Evolutionary conservation across 441 rosid species (phyloP), one percentile per base, ranked within the genome.

Genomic region (Brassica balearica): DNA sequence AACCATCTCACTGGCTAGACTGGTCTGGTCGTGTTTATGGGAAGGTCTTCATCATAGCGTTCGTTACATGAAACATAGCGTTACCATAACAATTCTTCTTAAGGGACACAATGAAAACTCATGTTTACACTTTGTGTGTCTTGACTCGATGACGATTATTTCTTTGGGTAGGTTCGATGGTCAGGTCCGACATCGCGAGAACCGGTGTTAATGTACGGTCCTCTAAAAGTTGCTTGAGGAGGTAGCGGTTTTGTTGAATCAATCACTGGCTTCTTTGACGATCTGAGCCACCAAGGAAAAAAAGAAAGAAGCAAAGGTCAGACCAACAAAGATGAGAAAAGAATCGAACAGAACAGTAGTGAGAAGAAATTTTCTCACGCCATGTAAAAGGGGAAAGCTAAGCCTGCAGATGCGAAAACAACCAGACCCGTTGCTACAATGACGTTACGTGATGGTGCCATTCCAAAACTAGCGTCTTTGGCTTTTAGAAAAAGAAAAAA

Each of bases 181-280:
- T 95, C 97, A 46, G 97, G 99, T 69, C 99, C 99, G 72, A 92
- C 77, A 76, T 95, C 98, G 23, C 92, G 93, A 58, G 98, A 93
- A 14, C 98, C 97, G 0, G 98, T 91, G 83, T 95, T 95, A 20
- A 95, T 85, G 86, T 95, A 95, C 71, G 99, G 98, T 79, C 97
- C 98, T 73, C 99, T 83, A 62, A 92, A 95, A 66, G 99, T 92
- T 65, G 97, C 99, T 85, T 95, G 97, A 0, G 97, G 98, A 34
- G 97, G 92, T 68, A 95, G 82, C 0, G 97, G 88, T 82, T 93
- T 93, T 22, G 99, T 86, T 68, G 97, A 53, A 81, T 95, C 98
- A 12, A 94, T 89, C 69, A 93, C 94, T 5, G 96, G 92, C 56
- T 74, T 82, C 84, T 77, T 93, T 17, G 88, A 81, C 8, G 95